A percentile compares a stretch with the other conserved stretches of the same genome.
Evolutionary conservation across 2,329 filamentous ascomycete genomes (phyloP).

Genomic region (Teratosphaeria pseudoeucalypti): DNA sequence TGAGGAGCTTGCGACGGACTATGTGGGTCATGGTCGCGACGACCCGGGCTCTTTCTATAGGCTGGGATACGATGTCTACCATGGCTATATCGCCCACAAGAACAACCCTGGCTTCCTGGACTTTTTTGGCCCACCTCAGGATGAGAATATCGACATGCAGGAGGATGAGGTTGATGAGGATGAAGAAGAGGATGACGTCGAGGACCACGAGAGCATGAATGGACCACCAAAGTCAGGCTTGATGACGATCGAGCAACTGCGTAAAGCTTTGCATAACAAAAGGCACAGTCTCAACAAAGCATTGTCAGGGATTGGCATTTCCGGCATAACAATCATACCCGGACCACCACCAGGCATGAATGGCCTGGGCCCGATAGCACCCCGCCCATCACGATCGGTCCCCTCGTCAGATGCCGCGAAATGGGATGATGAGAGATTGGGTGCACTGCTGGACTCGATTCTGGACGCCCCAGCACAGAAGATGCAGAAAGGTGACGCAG

Average conservation of each 20-base stretch:
- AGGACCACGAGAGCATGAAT: background rate
- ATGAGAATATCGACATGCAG: slow-evolving; percentile 9
- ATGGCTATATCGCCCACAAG: slow-evolving; percentile 21
- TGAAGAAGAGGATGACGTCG: slow-evolving; percentile 13
- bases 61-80: slow-evolving; percentile 45
- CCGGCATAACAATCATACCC: slow-evolving; percentile 10
- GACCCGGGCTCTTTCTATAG: slow-evolving; percentile 34
- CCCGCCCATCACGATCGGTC: background rate
- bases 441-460: slow-evolving; percentile 20
- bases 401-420: slow-evolving; percentile 1
- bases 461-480: slow-evolving; percentile 18
- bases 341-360: slow-evolving; percentile 1
- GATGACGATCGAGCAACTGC: slow-evolving; percentile 13
- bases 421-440: slow-evolving; percentile 22
- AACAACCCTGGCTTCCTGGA: background rate
- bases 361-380: background rate
- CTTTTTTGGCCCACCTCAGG: background rate
- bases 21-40: slow-evolving; percentile 51
- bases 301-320: slow-evolving; percentile 14
- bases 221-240: slow-evolving; percentile 1
- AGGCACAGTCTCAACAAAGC: slow-evolving; percentile 11
- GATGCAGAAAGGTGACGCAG: slow-evolving; percentile 8
- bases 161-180: slow-evolving; percentile 40
- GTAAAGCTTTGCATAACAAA: slow-evolving; percentile 14
- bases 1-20: slow-evolving; percentile 57